Evolutionary conservation across 148 eudicot genomes (phyloP), one percentile per base, ranked within the genome.

Genomic region (Agrostemma githago): DNA sequence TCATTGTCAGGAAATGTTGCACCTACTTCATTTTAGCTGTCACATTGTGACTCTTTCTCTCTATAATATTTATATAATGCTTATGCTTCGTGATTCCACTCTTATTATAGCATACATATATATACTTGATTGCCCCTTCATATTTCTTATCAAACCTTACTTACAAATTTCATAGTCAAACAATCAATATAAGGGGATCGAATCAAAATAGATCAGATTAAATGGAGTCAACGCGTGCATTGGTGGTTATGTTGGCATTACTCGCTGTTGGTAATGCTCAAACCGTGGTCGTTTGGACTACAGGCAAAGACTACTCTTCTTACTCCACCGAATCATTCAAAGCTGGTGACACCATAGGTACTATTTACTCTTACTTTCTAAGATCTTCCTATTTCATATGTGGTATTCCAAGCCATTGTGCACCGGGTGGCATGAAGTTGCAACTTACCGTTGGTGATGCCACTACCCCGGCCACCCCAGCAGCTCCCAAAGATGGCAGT

Each of bases 341-440:
- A 12, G 64, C 19, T 7, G 77, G 77, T n/a, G 83, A 68, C 37
- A 76, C 51, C 0, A 66, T 80, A 19, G 26, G 83, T 80, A 15
- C 9, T 42, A 42, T 3, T 2, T 44, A 44, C 48, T 2, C 8
- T 5, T 44, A 5, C 48, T 5, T 44, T 44, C 8, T n/a, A n/a
- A n/a, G n/a, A n/a, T n/a, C n/a, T n/a, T n/a, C n/a, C n/a, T n/a
- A n/a, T n/a, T 59, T 80, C 66, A 73, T 80, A 3, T 80, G 83
- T 62, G 80, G 83, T 15, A 72, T 62, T 14, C 17, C 74, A 4
- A 74, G 74, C 57, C 83, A 80, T 21, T 80, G 83, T 12, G 2
- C 17, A 15, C 0, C 9, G 2, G 74, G 17, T 5, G 83, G 83
- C 63, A 80, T 80, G 83, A 76, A 72, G 71, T 66, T 80, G 34